Evolutionary conservation across 768 basidiomycete species (phyloP).

Genomic region (Hericium alpestre): DNA sequence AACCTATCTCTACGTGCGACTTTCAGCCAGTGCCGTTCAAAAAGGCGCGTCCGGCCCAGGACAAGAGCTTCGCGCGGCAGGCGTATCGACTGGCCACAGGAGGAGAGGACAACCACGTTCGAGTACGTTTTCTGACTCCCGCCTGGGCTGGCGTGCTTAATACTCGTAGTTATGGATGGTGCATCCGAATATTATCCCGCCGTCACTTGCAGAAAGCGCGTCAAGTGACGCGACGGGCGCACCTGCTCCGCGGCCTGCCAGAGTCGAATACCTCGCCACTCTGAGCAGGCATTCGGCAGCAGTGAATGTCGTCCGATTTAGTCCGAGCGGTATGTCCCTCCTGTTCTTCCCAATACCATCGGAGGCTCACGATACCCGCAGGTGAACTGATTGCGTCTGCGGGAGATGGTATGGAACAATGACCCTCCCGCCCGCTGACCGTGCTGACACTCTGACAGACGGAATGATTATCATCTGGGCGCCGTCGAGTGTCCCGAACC

Average conservation of each 20-base stretch:
- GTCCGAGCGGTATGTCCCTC: slow-evolving; percentile 67
- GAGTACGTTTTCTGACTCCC: slow-evolving; percentile 47
- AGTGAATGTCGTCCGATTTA: slow-evolving; percentile 94
- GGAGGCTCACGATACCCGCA: slow-evolving; percentile 21
- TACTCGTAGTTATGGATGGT: slow-evolving; percentile 78
- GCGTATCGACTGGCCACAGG: slow-evolving; percentile 89
- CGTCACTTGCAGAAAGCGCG: slow-evolving; percentile 37
- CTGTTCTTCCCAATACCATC: not conserved
- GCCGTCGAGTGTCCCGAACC: slow-evolving; percentile 61
- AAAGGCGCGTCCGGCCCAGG: slow-evolving; percentile 60
- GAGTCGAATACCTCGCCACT: slow-evolving; percentile 93
- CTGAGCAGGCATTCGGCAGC: slow-evolving; percentile 86
- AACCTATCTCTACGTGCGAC: slow-evolving; percentile 93
- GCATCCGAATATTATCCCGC: slow-evolving; percentile 77
- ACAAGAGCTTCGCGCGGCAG: slow-evolving; percentile 51
- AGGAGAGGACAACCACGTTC: slow-evolving; percentile 93
- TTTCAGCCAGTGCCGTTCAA: slow-evolving; percentile 82
- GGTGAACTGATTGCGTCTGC: slow-evolving; percentile 92
- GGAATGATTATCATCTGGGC: slow-evolving; percentile 98
- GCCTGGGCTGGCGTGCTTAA: not conserved
- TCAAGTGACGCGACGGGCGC: slow-evolving; percentile 21
- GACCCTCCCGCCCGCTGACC: slow-evolving; percentile 2
- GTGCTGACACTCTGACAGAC: slow-evolving; percentile 38
- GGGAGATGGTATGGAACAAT: slow-evolving; percentile 70
- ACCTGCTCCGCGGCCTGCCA: slow-evolving; percentile 49